phyloP scores from a whole-genome alignment of 169 alveolate genomes.

The Cryptosporidium parvum region DNA sequence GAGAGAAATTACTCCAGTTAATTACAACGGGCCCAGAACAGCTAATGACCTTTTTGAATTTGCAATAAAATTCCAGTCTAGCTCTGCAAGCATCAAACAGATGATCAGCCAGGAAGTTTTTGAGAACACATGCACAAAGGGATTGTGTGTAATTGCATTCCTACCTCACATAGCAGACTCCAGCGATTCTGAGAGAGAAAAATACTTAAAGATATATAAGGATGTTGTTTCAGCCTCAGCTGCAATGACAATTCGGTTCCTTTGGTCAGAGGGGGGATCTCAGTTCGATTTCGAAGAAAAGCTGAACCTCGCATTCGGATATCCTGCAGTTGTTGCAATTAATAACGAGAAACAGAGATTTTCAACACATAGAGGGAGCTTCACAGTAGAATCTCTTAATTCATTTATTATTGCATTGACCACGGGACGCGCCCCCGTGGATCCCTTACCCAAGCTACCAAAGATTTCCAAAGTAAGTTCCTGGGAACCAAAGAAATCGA shows the following conservation, averaged over 20 bases:
- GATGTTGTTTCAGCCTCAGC: slow-evolving; percentile 84
- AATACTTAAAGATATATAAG: slow-evolving; percentile 82
- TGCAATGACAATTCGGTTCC: slow-evolving; percentile 86
- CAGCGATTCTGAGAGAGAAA: slow-evolving; percentile 85
- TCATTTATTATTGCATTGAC: slow-evolving; percentile 55
- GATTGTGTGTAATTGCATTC: slow-evolving; percentile 89
- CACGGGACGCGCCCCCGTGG: slow-evolving; percentile 69
- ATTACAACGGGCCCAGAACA: slow-evolving; percentile 88
- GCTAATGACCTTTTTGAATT: slow-evolving; percentile 86
- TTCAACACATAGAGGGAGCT: slow-evolving; percentile 73
- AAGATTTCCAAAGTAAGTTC: slow-evolving; percentile 3
- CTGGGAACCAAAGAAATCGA: slow-evolving; percentile 42
- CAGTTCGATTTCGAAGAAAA: slow-evolving; percentile 88
- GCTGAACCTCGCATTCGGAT: slow-evolving; percentile 89
- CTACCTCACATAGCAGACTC: slow-evolving; percentile 92
- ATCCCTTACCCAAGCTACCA: slow-evolving; percentile 60
- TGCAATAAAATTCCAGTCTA: slow-evolving; percentile 84
- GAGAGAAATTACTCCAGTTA: slow-evolving; percentile 86
- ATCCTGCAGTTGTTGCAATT: slow-evolving; percentile 92
- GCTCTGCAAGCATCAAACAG: slow-evolving; percentile 82
- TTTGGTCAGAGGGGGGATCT: slow-evolving; percentile 93
- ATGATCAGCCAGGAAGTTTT: slow-evolving; percentile 78
- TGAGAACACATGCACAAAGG: slow-evolving; percentile 83
- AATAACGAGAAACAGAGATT: slow-evolving; percentile 81
- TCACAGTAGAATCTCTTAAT: slow-evolving; percentile 64